phyloP scores from a whole-genome alignment of 2,329 filamentous ascomycete species.

The Colletotrichum musae region DNA sequence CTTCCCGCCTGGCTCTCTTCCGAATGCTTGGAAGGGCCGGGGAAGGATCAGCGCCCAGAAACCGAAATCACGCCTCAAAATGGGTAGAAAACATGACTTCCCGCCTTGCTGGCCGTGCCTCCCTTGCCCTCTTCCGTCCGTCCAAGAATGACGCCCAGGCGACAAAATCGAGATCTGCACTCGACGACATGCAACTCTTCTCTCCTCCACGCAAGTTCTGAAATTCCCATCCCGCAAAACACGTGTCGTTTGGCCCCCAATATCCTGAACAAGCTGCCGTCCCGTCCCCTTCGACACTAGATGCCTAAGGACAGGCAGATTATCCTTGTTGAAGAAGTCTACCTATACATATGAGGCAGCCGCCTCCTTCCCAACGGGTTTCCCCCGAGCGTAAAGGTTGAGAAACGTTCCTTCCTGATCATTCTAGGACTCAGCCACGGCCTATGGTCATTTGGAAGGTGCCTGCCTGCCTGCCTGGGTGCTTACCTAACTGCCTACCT shows the following conservation, averaged over 20 bases:
- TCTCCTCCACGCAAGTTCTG: neutral
- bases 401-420: no score
- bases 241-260: neutral
- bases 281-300: no score
- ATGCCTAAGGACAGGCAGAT: neutral
- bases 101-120: neutral
- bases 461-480: no score
- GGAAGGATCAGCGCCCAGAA: neutral
- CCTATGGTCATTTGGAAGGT: no score
- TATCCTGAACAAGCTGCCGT: neutral
- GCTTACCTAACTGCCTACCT: no score
- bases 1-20: neutral
- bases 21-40: neutral
- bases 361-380: no score
- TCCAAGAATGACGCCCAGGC: conserved; percentile 5
- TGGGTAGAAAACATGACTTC: neutral
- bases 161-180: conserved; percentile 5
- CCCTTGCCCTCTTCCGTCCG: neutral
- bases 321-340: neutral
- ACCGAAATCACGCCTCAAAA: neutral
- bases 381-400: no score
- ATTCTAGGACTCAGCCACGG: no score
- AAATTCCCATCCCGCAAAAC: neutral
- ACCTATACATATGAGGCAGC: neutral
- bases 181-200: neutral